These are phyloP conservation scores for Cenchrus americanus DNA, from an alignment of 176 grass and related monocot genomes.

Conservation along the genomic window DNA sequence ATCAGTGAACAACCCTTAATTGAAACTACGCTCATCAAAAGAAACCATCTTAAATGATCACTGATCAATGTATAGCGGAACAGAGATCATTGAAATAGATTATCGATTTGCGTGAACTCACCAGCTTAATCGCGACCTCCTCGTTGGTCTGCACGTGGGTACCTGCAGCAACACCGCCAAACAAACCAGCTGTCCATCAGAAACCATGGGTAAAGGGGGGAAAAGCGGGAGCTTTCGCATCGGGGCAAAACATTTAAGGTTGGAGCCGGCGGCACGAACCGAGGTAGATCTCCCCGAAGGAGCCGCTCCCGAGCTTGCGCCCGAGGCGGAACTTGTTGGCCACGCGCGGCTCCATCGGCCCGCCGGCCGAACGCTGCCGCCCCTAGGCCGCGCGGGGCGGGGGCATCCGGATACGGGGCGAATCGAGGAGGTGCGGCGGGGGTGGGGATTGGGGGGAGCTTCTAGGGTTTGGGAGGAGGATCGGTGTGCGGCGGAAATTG, in stretches of 20 bases:
- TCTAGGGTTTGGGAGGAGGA: slow-evolving; percentile 25
- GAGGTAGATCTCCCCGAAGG: slow-evolving; percentile 72
- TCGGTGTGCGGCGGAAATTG: slow-evolving; percentile 17
- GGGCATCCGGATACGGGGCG: slow-evolving; percentile 23
- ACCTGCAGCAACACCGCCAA: slow-evolving; percentile 50
- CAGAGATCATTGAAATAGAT: background rate
- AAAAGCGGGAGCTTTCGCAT: slow-evolving; percentile 36
- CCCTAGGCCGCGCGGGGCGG: background rate
- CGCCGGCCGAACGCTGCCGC: background rate
- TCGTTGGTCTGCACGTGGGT: slow-evolving; percentile 82
- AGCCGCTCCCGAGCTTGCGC: slow-evolving; percentile 72
- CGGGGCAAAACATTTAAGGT: background rate
- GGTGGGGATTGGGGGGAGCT: slow-evolving; percentile 5
- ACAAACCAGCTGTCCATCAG: slow-evolving; percentile 13
- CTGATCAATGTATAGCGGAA: background rate
- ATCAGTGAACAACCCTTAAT: background rate
- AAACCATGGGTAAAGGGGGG: background rate
- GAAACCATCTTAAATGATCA: background rate
- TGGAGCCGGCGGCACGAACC: slow-evolving; percentile 32
- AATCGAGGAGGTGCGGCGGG: background rate
- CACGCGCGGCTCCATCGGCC: slow-evolving; percentile 66
- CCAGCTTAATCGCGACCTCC: slow-evolving; percentile 88
- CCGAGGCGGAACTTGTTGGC: slow-evolving; percentile 72
- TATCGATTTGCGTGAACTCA: slow-evolving; percentile 47
- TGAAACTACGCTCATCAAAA: background rate